These are phyloP conservation scores for Silene vulgaris DNA, from an alignment of 179 eudicot species.

Conservation along the genomic window DNA sequence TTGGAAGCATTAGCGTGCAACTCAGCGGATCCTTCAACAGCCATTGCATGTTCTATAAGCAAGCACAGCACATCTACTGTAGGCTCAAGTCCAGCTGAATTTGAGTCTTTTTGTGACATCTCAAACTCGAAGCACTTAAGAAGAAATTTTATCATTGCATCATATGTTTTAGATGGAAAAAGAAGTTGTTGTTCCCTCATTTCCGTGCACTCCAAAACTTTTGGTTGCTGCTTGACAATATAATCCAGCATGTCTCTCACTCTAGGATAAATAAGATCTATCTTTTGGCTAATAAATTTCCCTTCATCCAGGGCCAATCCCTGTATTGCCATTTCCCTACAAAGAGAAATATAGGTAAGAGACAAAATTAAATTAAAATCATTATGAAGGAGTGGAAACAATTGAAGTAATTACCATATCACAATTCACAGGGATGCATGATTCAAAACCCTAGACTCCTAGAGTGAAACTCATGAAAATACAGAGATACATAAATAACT, in stretches of 20 bases:
- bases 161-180: constrained; percentile 67
- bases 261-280: constrained; percentile 54
- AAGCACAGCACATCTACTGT: constrained; percentile 59
- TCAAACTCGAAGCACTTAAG: constrained; percentile 82
- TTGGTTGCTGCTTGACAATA: constrained; percentile 63
- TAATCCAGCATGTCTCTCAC: constrained; percentile 66
- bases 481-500: background rate
- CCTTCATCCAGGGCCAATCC: constrained; percentile 78
- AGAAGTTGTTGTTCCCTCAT: constrained; percentile 59
- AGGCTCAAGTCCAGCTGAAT: constrained; percentile 37
- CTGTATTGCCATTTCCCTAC: constrained; percentile 90
- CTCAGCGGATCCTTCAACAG: constrained; percentile 82
- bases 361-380: constrained; percentile 9
- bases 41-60: constrained; percentile 86
- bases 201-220: constrained; percentile 44
- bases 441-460: background rate
- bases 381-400: constrained; percentile 1
- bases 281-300: constrained; percentile 37
- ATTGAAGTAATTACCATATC: constrained; percentile 2
- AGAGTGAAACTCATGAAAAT: background rate
- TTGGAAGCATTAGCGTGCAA: constrained; percentile 81
- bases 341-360: constrained; percentile 14
- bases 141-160: constrained; percentile 72
- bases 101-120: constrained; percentile 33
- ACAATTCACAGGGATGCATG: background rate